These are phyloP conservation scores for Leccinum ochraceum DNA, from an alignment of 768 basidiomycete genomes.

Conservation along the genomic window DNA sequence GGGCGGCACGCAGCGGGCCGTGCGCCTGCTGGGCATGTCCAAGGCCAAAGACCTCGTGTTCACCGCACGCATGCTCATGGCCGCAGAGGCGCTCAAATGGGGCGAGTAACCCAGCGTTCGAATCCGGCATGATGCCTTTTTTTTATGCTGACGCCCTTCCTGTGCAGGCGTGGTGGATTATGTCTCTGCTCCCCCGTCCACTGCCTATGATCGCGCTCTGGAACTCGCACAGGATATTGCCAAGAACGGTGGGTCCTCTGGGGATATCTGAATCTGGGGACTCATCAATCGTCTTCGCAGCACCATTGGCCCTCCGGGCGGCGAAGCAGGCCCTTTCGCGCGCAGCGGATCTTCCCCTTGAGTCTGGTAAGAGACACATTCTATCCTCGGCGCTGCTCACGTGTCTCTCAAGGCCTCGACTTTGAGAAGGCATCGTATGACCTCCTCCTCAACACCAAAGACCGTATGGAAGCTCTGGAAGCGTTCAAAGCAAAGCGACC, in stretches of 20 bases:
- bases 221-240: conserved; percentile 66
- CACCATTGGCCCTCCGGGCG: conserved; percentile 83
- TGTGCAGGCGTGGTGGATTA: conserved; percentile 79
- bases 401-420: conserved; percentile 67
- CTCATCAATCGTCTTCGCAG: conserved; percentile 37
- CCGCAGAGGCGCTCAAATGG: conserved; percentile 66
- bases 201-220: conserved; percentile 71
- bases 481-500: conserved; percentile 85
- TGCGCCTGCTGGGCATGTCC: conserved; percentile 74
- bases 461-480: conserved; percentile 79
- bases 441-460: conserved; percentile 67
- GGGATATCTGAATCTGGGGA: background rate
- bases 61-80: conserved; percentile 69
- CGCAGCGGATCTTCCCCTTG: conserved; percentile 75
- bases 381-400: background rate
- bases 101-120: conserved; percentile 46
- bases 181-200: conserved; percentile 57
- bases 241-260: conserved; percentile 53
- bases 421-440: conserved; percentile 89
- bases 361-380: conserved; percentile 51
- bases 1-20: conserved; percentile 83
- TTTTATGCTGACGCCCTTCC: conserved; percentile 2
- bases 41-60: conserved; percentile 88
- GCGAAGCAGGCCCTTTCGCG: conserved; percentile 85
- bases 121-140: background rate